Evolutionary conservation across 2,329 filamentous ascomycete genomes (phyloP).

Genomic region (Dactylella cylindrospora): DNA sequence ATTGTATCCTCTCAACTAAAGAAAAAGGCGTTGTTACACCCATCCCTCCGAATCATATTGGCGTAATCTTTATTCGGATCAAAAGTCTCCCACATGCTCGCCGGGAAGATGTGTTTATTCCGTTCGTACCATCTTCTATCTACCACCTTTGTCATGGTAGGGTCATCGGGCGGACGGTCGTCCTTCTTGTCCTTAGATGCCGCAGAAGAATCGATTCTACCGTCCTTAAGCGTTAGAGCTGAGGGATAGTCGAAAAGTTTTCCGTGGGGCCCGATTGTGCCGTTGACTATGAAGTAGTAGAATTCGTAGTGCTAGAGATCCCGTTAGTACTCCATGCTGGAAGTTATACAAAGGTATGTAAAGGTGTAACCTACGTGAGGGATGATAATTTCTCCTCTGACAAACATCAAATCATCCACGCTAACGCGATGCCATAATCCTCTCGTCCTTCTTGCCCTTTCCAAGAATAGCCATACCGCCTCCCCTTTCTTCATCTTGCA

Average conservation of each 20-base stretch:
- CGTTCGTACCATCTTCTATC: conserved; percentile 95
- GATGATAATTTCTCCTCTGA: conserved; percentile 85
- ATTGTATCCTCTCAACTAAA: conserved; percentile 61
- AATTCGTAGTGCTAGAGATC: conserved; percentile 83
- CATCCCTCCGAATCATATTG: conserved; percentile 74
- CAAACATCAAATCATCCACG: conserved; percentile 92
- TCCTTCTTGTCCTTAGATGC: conserved; percentile 60
- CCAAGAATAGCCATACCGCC: conserved; percentile 86
- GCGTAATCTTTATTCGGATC: conserved; percentile 85
- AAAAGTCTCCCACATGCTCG: conserved; percentile 93
- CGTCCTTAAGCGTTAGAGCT: conserved; percentile 42
- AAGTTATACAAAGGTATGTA: not conserved
- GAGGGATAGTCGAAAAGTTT: conserved; percentile 72
- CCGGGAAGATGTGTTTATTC: conserved; percentile 98
- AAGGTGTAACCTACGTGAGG: conserved; percentile 71
- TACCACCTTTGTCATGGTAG: conserved; percentile 84
- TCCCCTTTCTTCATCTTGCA: conserved; percentile 89
- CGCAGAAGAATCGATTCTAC: conserved; percentile 30
- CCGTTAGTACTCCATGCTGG: not conserved
- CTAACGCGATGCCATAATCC: conserved; percentile 89
- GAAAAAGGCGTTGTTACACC: conserved; percentile 90
- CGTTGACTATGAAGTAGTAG: conserved; percentile 94
- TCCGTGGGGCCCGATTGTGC: conserved; percentile 69
- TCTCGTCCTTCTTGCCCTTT: conserved; percentile 63
- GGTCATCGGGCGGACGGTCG: conserved; percentile 68